Base-by-base conservation (phyloP, 2,329 filamentous ascomycete genomes). In the Aspergillus unguis region DNA sequence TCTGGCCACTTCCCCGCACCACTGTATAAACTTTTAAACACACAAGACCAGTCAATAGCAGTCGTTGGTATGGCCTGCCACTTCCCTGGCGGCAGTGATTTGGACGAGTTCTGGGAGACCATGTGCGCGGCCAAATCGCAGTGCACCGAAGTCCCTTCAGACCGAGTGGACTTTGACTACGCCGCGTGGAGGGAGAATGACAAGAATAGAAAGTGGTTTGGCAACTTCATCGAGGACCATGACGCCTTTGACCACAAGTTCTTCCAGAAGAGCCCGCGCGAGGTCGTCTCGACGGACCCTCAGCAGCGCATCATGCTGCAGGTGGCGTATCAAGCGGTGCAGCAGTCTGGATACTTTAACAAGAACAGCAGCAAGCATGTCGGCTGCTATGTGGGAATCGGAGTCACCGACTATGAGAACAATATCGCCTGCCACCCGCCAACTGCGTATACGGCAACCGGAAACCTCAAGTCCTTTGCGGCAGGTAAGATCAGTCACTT, bases 271-370 rank as follows among this genome's bases (percentile, higher is more conserved):
- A 90, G 86, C 28, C 86, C 87, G 5, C 82, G 86, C 58, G 63
- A 65, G 71, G 87, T 88, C n/a, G 80, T 82, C 48, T 85, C 90
- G 65, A 90, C 85, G 0, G 88, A 92, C 66, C 88, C 88, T 0
- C 88, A 88, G 83, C 88, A 90, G 64, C 81, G 88, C 59, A 76
- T 92, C 55, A 85, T 85, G 3, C 72, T 92, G 23, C 80, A 85
- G 8, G 90, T 86, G 1, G 86, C 87, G 0, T 92, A 90, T 62
- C 87, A 92, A 64, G 88, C 88, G 0, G 75, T 92, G 37, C 88
- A 92, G 67, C 86, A 86, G 81, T 84, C 85, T 23, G 88, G 88
- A 86, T 64, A 87, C 3, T 61, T 37, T n/a, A 11, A 17, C 23
- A 10, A 11, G 8, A 6, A 6, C 6, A 17, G 11, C 9, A 10